A percentile compares a stretch with the other conserved stretches of the same genome.
Conservation (phyloP, 495 filamentous ascomycete genomes). For the Lasiosphaeria ovina region DNA sequence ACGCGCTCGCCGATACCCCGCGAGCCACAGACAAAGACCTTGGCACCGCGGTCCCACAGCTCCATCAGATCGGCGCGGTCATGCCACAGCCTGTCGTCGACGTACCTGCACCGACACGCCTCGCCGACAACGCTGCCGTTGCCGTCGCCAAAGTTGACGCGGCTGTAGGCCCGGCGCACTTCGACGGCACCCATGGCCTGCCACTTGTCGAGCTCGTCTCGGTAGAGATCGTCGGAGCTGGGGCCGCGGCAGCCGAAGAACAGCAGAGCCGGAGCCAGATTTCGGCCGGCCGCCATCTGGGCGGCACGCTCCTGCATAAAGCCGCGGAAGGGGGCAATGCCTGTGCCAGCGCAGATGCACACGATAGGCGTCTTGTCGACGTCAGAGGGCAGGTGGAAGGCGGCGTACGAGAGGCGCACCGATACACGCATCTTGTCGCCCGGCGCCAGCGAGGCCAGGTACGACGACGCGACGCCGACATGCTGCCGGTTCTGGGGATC, state of each 20-base stretch:
- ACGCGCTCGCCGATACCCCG: slow-evolving; percentile 60
- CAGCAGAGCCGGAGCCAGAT: slow-evolving; percentile 57
- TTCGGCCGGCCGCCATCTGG: slow-evolving; percentile 50
- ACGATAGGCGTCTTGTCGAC: slow-evolving; percentile 62
- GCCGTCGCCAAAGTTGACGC: slow-evolving; percentile 6
- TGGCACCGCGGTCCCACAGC: slow-evolving; percentile 58
- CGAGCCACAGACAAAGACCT: slow-evolving; percentile 67
- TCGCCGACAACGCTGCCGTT: slow-evolving; percentile 14
- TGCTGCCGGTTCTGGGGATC: slow-evolving; percentile 41
- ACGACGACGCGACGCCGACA: slow-evolving; percentile 59
- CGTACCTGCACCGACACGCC: slow-evolving; percentile 50
- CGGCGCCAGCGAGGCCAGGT: slow-evolving; percentile 55
- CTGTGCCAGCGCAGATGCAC: slow-evolving; percentile 55
- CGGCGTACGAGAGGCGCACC: slow-evolving; percentile 55
- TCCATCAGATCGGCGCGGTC: slow-evolving; percentile 50
- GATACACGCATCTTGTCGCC: slow-evolving; percentile 63
- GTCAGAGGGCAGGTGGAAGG: slow-evolving; percentile 66
- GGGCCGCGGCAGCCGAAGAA: slow-evolving; percentile 63
- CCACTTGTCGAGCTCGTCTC: slow-evolving; percentile 59
- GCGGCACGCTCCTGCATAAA: slow-evolving; percentile 67
- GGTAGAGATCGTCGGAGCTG: slow-evolving; percentile 59
- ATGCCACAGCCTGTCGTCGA: slow-evolving; percentile 60
- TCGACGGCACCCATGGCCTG: slow-evolving; percentile 56
- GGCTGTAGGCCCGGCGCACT: slow-evolving; percentile 57
- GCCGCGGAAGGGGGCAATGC: slow-evolving; percentile 68